Evolutionary conservation across 352 stramenopile genomes (phyloP).

Genomic region (Phytophthora cactorum): DNA sequence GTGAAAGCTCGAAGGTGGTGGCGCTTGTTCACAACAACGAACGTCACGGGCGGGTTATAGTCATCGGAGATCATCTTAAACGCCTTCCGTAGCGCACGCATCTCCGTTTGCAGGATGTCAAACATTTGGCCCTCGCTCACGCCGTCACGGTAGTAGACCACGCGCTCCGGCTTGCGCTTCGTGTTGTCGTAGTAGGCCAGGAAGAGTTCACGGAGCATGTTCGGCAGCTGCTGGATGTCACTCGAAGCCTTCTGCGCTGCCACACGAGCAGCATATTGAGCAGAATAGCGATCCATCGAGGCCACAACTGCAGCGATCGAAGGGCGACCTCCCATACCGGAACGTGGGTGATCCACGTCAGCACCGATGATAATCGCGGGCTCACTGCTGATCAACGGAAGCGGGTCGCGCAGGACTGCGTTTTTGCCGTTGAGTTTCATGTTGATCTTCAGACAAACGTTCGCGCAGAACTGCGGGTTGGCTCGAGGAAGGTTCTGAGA

Average conservation of each 20-base stretch:
- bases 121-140: constrained; percentile 84
- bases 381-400: constrained; percentile 47
- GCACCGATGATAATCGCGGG: constrained; percentile 83
- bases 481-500: constrained; percentile 42
- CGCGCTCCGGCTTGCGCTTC: constrained; percentile 69
- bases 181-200: constrained; percentile 75
- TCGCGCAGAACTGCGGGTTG: constrained; percentile 62
- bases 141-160: constrained; percentile 89
- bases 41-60: constrained; percentile 82
- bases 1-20: constrained; percentile 84
- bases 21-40: constrained; percentile 88
- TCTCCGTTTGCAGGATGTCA: constrained; percentile 74
- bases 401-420: constrained; percentile 48
- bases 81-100: constrained; percentile 80
- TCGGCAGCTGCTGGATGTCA: constrained; percentile 60
- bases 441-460: constrained; percentile 79
- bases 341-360: constrained; percentile 73
- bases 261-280: constrained; percentile 61
- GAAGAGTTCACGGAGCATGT: constrained; percentile 75
- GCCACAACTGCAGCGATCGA: constrained; percentile 81
- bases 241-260: constrained; percentile 50
- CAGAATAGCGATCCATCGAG: constrained; percentile 69
- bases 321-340: constrained; percentile 53
- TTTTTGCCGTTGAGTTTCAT: constrained; percentile 78
- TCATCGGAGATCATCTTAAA: constrained; percentile 60